Evolutionary conservation across 192 early-diverging fungal genomes (phyloP), one percentile per base, ranked within the genome.

Genomic region (Paraglomus brasilianum): DNA sequence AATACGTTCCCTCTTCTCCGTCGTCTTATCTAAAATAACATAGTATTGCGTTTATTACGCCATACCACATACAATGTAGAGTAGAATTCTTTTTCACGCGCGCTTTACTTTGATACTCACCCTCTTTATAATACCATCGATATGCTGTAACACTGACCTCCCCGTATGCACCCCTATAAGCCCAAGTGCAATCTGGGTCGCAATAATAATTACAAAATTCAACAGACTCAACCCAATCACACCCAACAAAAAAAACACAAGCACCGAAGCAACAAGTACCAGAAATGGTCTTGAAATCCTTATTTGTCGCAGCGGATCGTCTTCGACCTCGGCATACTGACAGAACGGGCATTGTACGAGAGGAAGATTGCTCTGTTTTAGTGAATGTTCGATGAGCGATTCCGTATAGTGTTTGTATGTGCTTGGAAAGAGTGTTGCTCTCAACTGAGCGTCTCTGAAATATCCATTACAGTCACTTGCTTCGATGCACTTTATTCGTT

Each of bases 251-350:
- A 59, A 60, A 38, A 56, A 46, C 47, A 72, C 53, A n/a, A 69
- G 15, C 10, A 65, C 46, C 15, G 64, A 13, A 55, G 60, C 47
- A 45, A 75, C 71, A 36, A 72, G 51, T 39, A 72, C 43, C 38
- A 71, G 59, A 59, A 38, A 15, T 40, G 57, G 19, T 49, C 61
- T 50, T 46, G 52, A 39, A n/a, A 72, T 45, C 5, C 59, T 17
- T 8, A 70, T 49, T 2, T 43, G 21, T 4, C 46, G 10, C 9
- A 77, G 66, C 0, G 75, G 72, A 36, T 48, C 21, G 24, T 80
- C 78, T 47, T 77, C 78, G 9, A 70, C 46, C 48, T 80, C 78
- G 36, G 70, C 71, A 55, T 80, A 80, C 38, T 21, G n/a, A 49
- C 78, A 80, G 10, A 51, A 52, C 17, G 72, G 59, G 49, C 78